Evolutionary conservation across 805 yeast species (phyloP).

Genomic region (Clavispora fructus): DNA sequence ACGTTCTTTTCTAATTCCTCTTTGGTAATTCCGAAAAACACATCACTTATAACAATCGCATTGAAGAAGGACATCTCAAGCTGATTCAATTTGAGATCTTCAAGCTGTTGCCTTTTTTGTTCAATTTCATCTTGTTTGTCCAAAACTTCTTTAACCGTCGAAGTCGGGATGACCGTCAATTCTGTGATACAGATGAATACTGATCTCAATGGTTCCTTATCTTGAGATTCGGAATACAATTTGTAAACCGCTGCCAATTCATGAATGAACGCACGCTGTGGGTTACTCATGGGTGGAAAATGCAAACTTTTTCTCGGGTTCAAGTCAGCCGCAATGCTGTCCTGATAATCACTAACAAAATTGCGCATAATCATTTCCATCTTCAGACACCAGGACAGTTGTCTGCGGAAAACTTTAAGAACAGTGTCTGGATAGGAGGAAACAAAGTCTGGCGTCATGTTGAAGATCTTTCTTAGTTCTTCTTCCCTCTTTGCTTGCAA

Average conservation of each 20-base stretch:
- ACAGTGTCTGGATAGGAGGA: conserved; percentile 44
- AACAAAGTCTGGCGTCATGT: conserved; percentile 14
- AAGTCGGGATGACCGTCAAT: conserved; percentile 35
- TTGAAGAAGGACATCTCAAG: conserved; percentile 39
- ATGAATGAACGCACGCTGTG: conserved; percentile 69
- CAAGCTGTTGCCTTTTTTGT: conserved; percentile 18
- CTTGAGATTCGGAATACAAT: conserved; percentile 69
- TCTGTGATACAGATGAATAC: conserved; percentile 51
- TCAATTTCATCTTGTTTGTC: conserved; percentile 13
- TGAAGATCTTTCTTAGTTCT: conserved; percentile 59
- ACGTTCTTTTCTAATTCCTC: conserved; percentile 37
- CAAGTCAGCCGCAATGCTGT: conserved; percentile 13
- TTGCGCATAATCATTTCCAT: conserved; percentile 51
- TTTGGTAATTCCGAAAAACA: conserved; percentile 48
- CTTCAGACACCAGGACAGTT: conserved; percentile 61
- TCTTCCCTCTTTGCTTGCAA: conserved; percentile 53
- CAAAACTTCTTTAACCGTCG: conserved; percentile 43
- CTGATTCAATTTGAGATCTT: conserved; percentile 18
- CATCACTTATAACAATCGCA: conserved; percentile 49
- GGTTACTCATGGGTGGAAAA: conserved; percentile 68
- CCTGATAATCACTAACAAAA: conserved; percentile 39
- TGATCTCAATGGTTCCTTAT: conserved; percentile 72
- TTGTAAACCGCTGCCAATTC: conserved; percentile 56
- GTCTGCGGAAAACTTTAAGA: conserved; percentile 45
- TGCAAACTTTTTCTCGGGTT: conserved; percentile 38